Evolutionary conservation across 148 eudicot genomes (phyloP), one percentile per base, ranked within the genome.

Genomic region (Polygonum maritimum): DNA sequence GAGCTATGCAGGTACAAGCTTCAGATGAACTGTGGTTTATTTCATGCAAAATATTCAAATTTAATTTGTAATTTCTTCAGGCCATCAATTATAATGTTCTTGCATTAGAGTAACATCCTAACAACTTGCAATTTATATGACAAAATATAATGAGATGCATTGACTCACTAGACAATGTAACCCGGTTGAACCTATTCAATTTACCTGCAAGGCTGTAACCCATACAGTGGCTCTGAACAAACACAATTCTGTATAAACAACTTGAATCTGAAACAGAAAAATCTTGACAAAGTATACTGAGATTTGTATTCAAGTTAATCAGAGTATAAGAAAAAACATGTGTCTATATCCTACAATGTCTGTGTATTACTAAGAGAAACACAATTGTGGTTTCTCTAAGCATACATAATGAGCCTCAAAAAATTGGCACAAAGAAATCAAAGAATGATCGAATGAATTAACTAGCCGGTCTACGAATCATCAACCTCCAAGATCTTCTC

Each of bases 401-500:
- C 33, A 63, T 35, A 63, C 31, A 39, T 31, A 67, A 16, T 0
- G 2, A 67, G 45, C 70, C 70, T 33, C 41, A 67, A 67, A 67
- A 36, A 38, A 67, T 16, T 15, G 71, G 71, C 71, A 67, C 35
- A 67, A 12, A 15, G 45, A 65, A 36, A 33, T 26, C 36, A 44
- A 26, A 26, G 31, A 57, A 57, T 57, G 7, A 31, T 57, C 21
- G 55, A 57, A 57, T 57, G 31, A 57, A 57, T 57, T 3, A n/a
- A 16, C 2, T 2, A 19, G 6, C 63, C 35, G 1, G 1, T 14
- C 67, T 60, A 60, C 13, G 22, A 13, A 60, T 62, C 69, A 1
- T 71, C 70, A 49, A 21, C 63, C 38, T 72, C 18, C 48, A 76
- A 49, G 21, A 76, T 40, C 70, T 19, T 58, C 71, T 76, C 52